phyloP scores from a whole-genome alignment of 257 asterid species.

The Ehretia macrophylla region DNA sequence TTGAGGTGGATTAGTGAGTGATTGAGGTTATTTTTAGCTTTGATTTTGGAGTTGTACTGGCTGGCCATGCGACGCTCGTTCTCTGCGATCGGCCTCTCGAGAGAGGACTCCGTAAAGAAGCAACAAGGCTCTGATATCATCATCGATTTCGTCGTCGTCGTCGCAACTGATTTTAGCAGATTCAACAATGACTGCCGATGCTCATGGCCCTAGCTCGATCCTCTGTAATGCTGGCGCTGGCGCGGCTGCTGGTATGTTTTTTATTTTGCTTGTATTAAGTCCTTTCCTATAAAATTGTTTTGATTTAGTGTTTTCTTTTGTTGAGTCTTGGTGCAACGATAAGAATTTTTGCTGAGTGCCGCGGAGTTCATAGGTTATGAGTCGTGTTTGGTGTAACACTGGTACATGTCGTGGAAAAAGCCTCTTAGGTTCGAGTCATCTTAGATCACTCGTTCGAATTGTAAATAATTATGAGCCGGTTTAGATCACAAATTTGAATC shows the following conservation, averaged over 20 bases:
- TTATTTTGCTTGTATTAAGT: not conserved
- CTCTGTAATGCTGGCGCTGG: slow-evolving; percentile 97
- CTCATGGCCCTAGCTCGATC: slow-evolving; percentile 63
- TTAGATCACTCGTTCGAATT: too few species aligned
- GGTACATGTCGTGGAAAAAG: too few species aligned
- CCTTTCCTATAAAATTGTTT: not conserved
- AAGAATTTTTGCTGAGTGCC: not conserved
- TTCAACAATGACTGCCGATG: slow-evolving; percentile 52
- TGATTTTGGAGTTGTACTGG: slow-evolving; percentile 28
- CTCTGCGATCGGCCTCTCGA: slow-evolving; percentile 64
- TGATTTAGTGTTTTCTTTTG: not conserved
- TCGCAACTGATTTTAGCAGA: slow-evolving; percentile 18
- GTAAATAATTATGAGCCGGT: too few species aligned
- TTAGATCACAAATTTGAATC: too few species aligned
- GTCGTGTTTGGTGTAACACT: too few species aligned
- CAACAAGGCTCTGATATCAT: slow-evolving; percentile 7
- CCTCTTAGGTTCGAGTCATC: too few species aligned
- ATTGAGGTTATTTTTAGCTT: slow-evolving; percentile 68
- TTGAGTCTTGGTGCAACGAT: not conserved
- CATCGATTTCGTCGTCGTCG: slow-evolving; percentile 14
- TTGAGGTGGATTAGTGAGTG: slow-evolving; percentile 23
- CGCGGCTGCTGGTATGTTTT: slow-evolving; percentile 82
- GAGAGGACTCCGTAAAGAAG: slow-evolving; percentile 52
- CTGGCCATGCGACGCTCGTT: slow-evolving; percentile 91
- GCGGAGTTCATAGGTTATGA: too few species aligned